phyloP scores from a whole-genome alignment of 768 basidiomycete species.

The Mycena haematopus region DNA sequence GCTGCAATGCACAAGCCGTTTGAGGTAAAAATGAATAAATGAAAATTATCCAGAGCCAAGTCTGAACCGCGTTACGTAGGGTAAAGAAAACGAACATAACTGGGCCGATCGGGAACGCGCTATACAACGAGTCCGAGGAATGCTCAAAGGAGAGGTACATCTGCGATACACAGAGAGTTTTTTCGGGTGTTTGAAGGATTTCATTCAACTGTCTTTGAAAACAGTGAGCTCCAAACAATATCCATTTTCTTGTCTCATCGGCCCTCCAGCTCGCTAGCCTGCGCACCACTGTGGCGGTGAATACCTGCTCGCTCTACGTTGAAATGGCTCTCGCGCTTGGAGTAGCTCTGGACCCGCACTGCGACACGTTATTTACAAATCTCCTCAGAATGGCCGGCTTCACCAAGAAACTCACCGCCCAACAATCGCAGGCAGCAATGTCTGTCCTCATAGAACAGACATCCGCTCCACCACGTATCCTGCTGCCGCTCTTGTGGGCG shows the following conservation, averaged over 20 bases:
- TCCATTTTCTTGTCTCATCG: not conserved
- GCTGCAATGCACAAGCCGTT: slow-evolving; percentile 78
- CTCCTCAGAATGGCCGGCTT: slow-evolving; percentile 86
- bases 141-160: slow-evolving; percentile 88
- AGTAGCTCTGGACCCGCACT: slow-evolving; percentile 74
- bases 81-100: slow-evolving; percentile 97
- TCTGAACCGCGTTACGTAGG: slow-evolving; percentile 49
- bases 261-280: slow-evolving; percentile 76
- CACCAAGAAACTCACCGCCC: slow-evolving; percentile 91
- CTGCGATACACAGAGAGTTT: slow-evolving; percentile 77
- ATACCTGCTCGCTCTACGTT: slow-evolving; percentile 77
- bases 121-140: slow-evolving; percentile 80
- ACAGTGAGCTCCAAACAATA: slow-evolving; percentile 57
- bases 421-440: slow-evolving; percentile 81
- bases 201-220: slow-evolving; percentile 85
- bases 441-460: slow-evolving; percentile 71
- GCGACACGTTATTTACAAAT: slow-evolving; percentile 77
- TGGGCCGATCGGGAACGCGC: slow-evolving; percentile 86
- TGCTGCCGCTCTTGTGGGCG: slow-evolving; percentile 72
- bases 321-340: slow-evolving; percentile 77
- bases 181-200: slow-evolving; percentile 74
- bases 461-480: slow-evolving; percentile 70
- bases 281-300: slow-evolving; percentile 86
- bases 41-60: not conserved
- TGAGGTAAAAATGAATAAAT: slow-evolving; percentile 54